phyloP scores from a whole-genome alignment of 495 filamentous ascomycete genomes.

The Penicillium herquei region DNA sequence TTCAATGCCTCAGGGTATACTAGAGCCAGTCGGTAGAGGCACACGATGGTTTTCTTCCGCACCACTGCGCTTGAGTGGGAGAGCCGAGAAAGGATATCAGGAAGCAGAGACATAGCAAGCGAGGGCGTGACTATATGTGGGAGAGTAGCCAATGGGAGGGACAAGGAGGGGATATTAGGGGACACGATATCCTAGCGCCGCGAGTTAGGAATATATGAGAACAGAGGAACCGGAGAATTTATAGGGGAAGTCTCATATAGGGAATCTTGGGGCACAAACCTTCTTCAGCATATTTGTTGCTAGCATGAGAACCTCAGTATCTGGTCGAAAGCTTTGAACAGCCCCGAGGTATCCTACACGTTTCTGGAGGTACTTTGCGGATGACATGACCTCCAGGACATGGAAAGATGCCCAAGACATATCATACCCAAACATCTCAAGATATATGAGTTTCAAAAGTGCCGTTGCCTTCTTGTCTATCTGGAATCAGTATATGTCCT shows the following conservation, averaged over 20 bases:
- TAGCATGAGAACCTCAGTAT: conserved; percentile 97
- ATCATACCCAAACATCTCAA: conserved; percentile 98
- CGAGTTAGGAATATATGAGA: conserved; percentile 8
- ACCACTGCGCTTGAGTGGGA: conserved; percentile 79
- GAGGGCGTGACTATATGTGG: conserved; percentile 91
- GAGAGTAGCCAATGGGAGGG: conserved; percentile 79
- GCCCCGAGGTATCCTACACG: conserved; percentile 94
- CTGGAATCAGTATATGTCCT: conserved; percentile 21
- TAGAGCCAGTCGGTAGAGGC: conserved; percentile 85
- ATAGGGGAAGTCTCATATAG: neutral
- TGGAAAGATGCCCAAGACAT: conserved; percentile 99
- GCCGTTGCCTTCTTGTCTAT: conserved; percentile 94
- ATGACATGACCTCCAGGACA: conserved; percentile 98
- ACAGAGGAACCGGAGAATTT: neutral
- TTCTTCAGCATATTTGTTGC: conserved; percentile 97
- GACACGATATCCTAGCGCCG: conserved; percentile 71
- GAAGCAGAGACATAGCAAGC: conserved; percentile 80
- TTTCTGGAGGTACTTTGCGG: conserved; percentile 89
- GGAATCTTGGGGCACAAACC: conserved; percentile 39
- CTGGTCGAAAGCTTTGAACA: conserved; percentile 90
- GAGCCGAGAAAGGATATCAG: conserved; percentile 82
- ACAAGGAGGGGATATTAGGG: conserved; percentile 68
- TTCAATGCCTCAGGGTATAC: conserved; percentile 93
- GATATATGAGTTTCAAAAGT: conserved; percentile 88
- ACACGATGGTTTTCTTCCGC: conserved; percentile 92